A percentile compares a stretch with the other conserved stretches of the same genome.
phyloP scores from a whole-genome alignment of 306 rosid genomes.

The Cucumis sativus region DNA sequence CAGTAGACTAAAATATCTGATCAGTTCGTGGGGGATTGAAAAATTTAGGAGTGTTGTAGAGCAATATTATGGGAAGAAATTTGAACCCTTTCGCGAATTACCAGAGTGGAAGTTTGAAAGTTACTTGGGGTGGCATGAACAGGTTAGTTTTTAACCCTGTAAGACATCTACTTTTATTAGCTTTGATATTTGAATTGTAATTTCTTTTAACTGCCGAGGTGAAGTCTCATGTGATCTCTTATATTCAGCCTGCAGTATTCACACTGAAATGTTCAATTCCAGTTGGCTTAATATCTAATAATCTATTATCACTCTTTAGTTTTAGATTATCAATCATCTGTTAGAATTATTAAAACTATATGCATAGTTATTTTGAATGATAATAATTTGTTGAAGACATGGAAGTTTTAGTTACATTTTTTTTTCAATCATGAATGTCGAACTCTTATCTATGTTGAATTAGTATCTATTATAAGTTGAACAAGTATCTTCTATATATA shows the following conservation, averaged over 20 bases:
- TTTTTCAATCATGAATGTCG: not conserved
- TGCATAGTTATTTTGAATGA: not conserved
- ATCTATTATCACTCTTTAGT: not conserved
- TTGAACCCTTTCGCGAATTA: constrained; percentile 60
- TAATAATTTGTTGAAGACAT: not conserved
- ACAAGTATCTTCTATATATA: not conserved
- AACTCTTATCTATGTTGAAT: not conserved
- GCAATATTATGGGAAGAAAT: constrained; percentile 77
- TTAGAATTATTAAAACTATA: not conserved
- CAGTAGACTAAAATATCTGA: constrained; percentile 90
- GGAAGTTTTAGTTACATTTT: not conserved
- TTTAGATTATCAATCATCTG: not conserved
- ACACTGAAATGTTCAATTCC: not conserved
- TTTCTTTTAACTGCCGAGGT: not conserved
- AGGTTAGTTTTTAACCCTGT: constrained; percentile 43
- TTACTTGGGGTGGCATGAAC: constrained; percentile 95
- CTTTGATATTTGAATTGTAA: not conserved
- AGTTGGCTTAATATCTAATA: not conserved
- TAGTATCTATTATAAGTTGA: not conserved
- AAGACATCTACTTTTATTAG: not conserved
- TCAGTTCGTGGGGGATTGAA: constrained; percentile 94
- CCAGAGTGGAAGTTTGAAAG: constrained; percentile 95
- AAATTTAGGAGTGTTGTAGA: constrained; percentile 72
- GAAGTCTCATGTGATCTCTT: not conserved
- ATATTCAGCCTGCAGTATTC: not conserved